phyloP scores from a whole-genome alignment of 495 filamentous ascomycete species.

The Talaromyces trachyspermus region DNA sequence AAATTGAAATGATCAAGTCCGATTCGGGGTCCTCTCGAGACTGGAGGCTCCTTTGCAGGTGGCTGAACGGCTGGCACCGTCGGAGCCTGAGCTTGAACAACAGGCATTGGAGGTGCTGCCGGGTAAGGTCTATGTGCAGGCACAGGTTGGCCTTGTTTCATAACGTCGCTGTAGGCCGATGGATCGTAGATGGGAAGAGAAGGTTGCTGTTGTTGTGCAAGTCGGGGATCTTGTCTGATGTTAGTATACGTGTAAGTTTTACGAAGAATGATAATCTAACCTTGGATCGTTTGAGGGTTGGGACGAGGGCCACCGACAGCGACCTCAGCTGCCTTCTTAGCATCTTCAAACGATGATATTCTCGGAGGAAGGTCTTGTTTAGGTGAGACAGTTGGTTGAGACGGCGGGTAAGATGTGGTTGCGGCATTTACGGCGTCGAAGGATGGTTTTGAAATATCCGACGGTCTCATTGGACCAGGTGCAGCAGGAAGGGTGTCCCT shows the following conservation, averaged over 20 bases:
- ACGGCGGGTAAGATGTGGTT: slow-evolving; percentile 34
- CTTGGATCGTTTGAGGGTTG: slow-evolving; percentile 23
- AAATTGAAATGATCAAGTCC: slow-evolving; percentile 99
- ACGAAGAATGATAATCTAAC: slow-evolving; percentile 21
- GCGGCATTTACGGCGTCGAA: slow-evolving; percentile 42
- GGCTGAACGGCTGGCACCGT: slow-evolving; percentile 22
- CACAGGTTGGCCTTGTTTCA: slow-evolving; percentile 28
- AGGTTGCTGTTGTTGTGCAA: slow-evolving; percentile 37
- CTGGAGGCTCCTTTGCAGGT: slow-evolving; percentile 44
- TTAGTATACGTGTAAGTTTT: slow-evolving; percentile 6
- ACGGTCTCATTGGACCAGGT: slow-evolving; percentile 39
- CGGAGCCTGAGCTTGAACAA: slow-evolving; percentile 21
- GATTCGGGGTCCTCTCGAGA: slow-evolving; percentile 67
- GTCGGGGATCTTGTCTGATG: slow-evolving; percentile 1
- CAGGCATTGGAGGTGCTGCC: no score
- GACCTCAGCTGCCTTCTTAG: slow-evolving; percentile 28
- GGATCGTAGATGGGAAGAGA: slow-evolving; percentile 65
- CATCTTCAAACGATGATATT: slow-evolving; percentile 22
- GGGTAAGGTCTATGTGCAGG: slow-evolving; percentile 27
- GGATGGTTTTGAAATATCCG: slow-evolving; percentile 34
- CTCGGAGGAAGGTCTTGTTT: slow-evolving; percentile 28
- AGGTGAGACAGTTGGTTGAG: slow-evolving; percentile 33
- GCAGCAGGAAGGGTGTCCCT: slow-evolving; percentile 44
- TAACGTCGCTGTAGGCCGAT: slow-evolving; percentile 59
- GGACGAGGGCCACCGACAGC: slow-evolving; percentile 26